Base-by-base conservation (phyloP, 805 yeast species). In the Saccharomyces paradoxus region DNA sequence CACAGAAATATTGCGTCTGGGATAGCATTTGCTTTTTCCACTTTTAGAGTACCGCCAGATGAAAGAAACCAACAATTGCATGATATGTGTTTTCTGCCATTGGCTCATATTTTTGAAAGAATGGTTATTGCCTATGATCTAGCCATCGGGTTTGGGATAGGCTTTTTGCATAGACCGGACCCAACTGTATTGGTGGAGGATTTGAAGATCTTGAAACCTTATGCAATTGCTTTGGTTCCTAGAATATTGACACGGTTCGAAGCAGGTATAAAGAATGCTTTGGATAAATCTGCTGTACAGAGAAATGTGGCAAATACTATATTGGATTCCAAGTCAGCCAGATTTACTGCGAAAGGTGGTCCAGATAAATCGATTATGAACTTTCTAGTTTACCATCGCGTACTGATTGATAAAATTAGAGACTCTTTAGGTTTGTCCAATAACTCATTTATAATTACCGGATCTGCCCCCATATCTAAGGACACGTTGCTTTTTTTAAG, bases 401-500 rank as follows among this genome's bases (percentile, higher is more conserved):
- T 65, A 2, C 49, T 81, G 53, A 66, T 74, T 46, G 72, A 71
- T 49, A 79, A 79, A 64, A 72, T 81, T 31, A 71, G 76, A 50
- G 61, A 65, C 52, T 74, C 75, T 37, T 63, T 80, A n/a, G 84
- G 85, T 1, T 73, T 81, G 56, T 75, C 71, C 30, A 76, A 77
- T 50, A 60, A 73, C 41, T 66, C 70, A 21, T 68, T 69, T 55
- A 55, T 77, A 28, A 66, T 77, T 41, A 71, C 77, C 29, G 89
- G 92, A 27, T 83, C 88, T 31, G 90, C 92, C 2, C 92, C 94
- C 27, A 75, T 86, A 58, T 74, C 87, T 31, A 76, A 78, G 17
- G 83, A 79, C 46, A 83, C 89, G 1, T 74, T 84, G 46, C 71
- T 73, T 55, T 86, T 84, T 65, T 68, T 87, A 61, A 79, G 82